Conservation (phyloP, 257 asterid genomes). For the Nicotiana tomentosiformis region DNA sequence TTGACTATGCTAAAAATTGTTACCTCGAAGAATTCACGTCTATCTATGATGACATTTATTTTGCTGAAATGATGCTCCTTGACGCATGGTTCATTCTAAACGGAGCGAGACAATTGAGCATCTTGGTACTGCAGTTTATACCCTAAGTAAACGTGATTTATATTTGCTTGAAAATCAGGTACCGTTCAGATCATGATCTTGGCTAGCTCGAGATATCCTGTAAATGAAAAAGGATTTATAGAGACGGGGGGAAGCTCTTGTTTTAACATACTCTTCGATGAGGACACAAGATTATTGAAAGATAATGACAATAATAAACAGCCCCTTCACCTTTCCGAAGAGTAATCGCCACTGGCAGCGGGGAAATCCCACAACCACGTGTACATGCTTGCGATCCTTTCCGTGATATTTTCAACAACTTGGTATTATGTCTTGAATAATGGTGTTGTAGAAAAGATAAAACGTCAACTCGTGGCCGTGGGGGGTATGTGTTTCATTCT, state of each 20-base stretch:
- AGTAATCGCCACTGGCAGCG: background rate
- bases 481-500: background rate
- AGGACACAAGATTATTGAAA: too few relatives aligned
- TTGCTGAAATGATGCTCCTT: conserved; percentile 10
- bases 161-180: conserved; percentile 30
- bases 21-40: background rate
- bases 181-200: conserved; percentile 8
- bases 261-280: background rate
- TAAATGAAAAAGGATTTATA: background rate
- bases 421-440: too few relatives aligned
- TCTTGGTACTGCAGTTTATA: background rate
- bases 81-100: background rate
- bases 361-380: too few relatives aligned
- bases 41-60: background rate
- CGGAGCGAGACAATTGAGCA: accelerated
- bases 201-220: background rate
- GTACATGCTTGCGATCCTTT: too few relatives aligned
- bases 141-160: background rate
- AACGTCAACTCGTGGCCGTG: too few relatives aligned
- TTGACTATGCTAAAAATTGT: background rate
- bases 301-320: too few relatives aligned
- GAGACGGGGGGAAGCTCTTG: accelerated
- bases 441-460: too few relatives aligned
- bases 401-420: too few relatives aligned
- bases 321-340: background rate